Conservation (phyloP, 495 filamentous ascomycete species). For the Pseudoneurospora amorphoporcata region DNA sequence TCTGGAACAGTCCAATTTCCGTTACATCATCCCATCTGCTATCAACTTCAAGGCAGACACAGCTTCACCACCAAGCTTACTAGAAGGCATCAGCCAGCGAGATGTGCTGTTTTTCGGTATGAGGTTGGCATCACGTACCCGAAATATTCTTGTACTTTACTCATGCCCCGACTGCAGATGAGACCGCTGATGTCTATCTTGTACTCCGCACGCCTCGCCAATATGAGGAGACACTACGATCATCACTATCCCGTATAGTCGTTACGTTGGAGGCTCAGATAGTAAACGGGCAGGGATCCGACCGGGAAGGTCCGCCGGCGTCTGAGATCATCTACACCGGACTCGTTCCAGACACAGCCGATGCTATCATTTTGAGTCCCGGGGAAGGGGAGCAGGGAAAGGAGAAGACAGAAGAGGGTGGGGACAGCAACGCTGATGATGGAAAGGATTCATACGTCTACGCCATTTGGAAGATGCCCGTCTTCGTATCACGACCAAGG, state of each 20-base stretch:
- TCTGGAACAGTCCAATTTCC: conserved; percentile 60
- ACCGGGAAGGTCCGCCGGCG: conserved; percentile 37
- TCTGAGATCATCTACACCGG: conserved; percentile 59
- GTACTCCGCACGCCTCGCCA: conserved; percentile 57
- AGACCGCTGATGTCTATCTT: conserved; percentile 62
- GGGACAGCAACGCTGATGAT: conserved; percentile 4
- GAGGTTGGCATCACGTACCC: conserved; percentile 21
- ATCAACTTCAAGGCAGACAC: conserved; percentile 54
- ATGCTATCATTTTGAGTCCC: conserved; percentile 46
- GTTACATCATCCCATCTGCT: conserved; percentile 66
- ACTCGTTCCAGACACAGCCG: conserved; percentile 44
- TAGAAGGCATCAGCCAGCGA: conserved; percentile 33
- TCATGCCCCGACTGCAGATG: conserved; percentile 64
- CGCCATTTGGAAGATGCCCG: conserved; percentile 69
- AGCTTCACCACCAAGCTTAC: conserved; percentile 22
- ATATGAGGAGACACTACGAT: conserved; percentile 47
- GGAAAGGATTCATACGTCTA: conserved; percentile 42
- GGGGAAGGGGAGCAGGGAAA: conserved; percentile 35
- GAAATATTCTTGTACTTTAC: conserved; percentile 39
- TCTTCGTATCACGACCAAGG: conserved; percentile 67
- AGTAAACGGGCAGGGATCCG: conserved; percentile 44
- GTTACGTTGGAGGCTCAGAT: conserved; percentile 63
- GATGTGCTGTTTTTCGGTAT: conserved; percentile 59
- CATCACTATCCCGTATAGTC: conserved; percentile 51
- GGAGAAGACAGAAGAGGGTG: conserved; percentile 25